These are phyloP conservation scores for Gaeumannomyces tritici DNA, from an alignment of 2,329 filamentous ascomycete genomes.

Conservation along the genomic window DNA sequence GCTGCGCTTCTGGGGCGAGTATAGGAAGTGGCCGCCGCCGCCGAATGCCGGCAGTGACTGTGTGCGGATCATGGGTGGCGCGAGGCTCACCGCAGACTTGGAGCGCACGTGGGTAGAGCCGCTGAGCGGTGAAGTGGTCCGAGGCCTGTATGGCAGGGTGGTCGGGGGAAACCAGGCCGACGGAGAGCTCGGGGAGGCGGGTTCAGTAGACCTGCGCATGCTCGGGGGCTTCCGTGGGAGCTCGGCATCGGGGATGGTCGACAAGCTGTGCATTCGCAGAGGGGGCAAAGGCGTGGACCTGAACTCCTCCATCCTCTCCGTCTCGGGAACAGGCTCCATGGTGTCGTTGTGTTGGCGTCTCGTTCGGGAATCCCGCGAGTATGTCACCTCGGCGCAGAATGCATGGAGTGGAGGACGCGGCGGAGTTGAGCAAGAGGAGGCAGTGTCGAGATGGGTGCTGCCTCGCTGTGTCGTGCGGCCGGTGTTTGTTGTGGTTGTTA, in stretches of 20 bases:
- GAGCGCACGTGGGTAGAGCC: slow-evolving; percentile 45
- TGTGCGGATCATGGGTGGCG: slow-evolving; percentile 49
- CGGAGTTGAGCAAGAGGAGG: neutral
- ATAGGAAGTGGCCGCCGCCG: slow-evolving; percentile 47
- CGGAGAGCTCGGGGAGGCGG: slow-evolving; percentile 41
- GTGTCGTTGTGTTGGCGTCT: slow-evolving; percentile 9
- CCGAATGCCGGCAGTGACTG: slow-evolving; percentile 56
- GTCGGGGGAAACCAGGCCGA: slow-evolving; percentile 35
- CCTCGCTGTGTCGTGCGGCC: too few relatives aligned
- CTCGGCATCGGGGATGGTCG: slow-evolving; percentile 30
- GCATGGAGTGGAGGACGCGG: slow-evolving; percentile 4
- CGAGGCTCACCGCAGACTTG: slow-evolving; percentile 44
- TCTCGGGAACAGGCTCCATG: slow-evolving; percentile 62
- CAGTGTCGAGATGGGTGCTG: neutral
- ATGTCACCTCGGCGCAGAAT: neutral
- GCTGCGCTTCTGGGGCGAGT: slow-evolving; percentile 41
- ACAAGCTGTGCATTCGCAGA: slow-evolving; percentile 36
- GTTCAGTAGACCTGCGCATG: slow-evolving; percentile 49
- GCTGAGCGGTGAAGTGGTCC: slow-evolving; percentile 52
- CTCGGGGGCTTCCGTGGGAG: slow-evolving; percentile 39
- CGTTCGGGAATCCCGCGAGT: slow-evolving; percentile 1
- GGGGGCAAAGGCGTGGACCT: slow-evolving; percentile 46
- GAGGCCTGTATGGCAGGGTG: slow-evolving; percentile 47
- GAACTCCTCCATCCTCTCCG: slow-evolving; percentile 59
- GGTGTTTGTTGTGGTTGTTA: neutral